These are phyloP conservation scores for Daldinia sp. DNA, from an alignment of 2,329 filamentous ascomycete genomes.

Conservation along the genomic window DNA sequence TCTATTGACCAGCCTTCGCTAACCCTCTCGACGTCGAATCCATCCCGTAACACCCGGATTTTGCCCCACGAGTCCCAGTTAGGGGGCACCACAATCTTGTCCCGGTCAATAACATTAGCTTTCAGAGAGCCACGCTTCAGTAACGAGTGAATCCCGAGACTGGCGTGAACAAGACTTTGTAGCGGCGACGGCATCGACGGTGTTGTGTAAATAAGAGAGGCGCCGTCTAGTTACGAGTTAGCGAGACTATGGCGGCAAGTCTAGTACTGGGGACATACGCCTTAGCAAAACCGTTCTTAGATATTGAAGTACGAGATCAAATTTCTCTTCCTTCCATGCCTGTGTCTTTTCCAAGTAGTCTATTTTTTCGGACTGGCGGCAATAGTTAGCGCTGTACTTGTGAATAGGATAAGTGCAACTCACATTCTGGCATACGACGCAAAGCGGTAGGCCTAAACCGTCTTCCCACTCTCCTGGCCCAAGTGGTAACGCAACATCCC, in stretches of 20 bases:
- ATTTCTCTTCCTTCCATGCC: constrained; percentile 94
- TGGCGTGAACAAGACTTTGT: constrained; percentile 82
- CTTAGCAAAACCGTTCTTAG: constrained; percentile 88
- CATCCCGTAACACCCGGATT: constrained; percentile 88
- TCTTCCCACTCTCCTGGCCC: constrained; percentile 95
- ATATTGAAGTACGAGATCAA: constrained; percentile 94
- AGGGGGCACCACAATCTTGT: constrained; percentile 91
- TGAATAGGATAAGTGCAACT: constrained; percentile 47
- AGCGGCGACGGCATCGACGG: constrained; percentile 79
- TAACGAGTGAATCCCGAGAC: constrained; percentile 84
- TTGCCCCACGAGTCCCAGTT: constrained; percentile 99
- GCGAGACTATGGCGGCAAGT: constrained; percentile 1
- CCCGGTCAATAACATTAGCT: constrained; percentile 90
- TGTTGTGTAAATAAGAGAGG: constrained; percentile 85
- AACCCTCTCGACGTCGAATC: constrained; percentile 88
- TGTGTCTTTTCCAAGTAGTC: constrained; percentile 88
- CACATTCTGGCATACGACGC: constrained; percentile 95
- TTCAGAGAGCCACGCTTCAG: constrained; percentile 81
- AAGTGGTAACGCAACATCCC: constrained; percentile 75
- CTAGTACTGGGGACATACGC: constrained; percentile 61
- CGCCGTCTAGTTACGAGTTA: constrained; percentile 67
- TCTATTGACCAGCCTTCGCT: constrained; percentile 88
- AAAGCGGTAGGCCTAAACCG: constrained; percentile 83
- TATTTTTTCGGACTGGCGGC: constrained; percentile 79
- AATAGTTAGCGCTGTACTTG: constrained; percentile 28